Evolutionary conservation across 305 asterid genomes (phyloP).

Genomic region (Fraxinus sp.): DNA sequence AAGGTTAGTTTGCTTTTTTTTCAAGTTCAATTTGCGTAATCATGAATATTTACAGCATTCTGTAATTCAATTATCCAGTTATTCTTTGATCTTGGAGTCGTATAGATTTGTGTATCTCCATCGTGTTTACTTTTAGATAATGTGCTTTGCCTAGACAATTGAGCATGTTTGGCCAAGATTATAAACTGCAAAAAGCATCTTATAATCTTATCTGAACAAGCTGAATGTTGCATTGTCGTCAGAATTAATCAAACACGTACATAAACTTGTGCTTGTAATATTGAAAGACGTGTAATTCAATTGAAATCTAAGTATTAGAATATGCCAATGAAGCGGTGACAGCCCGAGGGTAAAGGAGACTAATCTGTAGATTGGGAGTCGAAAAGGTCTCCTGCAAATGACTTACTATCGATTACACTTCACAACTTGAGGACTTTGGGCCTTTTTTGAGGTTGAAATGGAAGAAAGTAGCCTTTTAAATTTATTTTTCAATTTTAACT

Average conservation of each 20-base stretch:
- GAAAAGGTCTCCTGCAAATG: background rate
- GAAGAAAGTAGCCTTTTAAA: background rate
- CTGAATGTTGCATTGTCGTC: background rate
- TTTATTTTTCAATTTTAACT: background rate
- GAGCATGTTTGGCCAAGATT: background rate
- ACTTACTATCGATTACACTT: background rate
- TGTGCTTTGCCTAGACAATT: background rate
- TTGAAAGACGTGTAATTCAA: background rate
- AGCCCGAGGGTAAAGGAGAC: background rate
- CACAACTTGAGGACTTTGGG: background rate
- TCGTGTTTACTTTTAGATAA: background rate
- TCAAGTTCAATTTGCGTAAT: background rate
- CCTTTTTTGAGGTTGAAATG: background rate
- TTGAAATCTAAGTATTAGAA: background rate
- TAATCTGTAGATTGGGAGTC: background rate
- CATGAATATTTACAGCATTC: background rate
- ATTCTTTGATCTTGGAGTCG: background rate
- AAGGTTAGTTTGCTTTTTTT: conserved; percentile 46
- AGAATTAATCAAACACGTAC: background rate
- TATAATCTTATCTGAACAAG: background rate
- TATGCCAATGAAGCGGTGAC: background rate
- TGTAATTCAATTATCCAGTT: background rate
- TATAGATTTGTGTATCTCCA: background rate
- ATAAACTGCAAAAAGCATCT: background rate
- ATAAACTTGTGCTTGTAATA: background rate